A percentile compares a stretch with the other conserved stretches of the same genome.
phyloP scores from a whole-genome alignment of 768 basidiomycete species.

The Galerina marginata region DNA sequence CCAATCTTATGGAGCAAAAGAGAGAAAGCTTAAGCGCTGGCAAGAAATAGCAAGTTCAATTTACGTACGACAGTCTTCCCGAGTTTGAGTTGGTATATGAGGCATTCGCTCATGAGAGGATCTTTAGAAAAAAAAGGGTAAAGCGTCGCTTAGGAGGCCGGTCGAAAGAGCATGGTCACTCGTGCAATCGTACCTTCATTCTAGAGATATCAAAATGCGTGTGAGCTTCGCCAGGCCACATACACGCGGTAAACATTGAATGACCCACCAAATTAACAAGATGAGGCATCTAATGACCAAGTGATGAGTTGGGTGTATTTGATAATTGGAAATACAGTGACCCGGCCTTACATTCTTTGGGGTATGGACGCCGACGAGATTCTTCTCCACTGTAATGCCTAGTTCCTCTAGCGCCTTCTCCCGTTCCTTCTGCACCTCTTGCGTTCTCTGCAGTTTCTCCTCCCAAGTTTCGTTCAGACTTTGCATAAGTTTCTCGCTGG shows the following conservation, averaged over 20 bases:
- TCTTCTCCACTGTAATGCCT: constrained; percentile 97
- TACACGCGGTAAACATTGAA: constrained; percentile 20
- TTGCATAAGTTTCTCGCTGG: constrained; percentile 95
- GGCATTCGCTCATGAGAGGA: constrained; percentile 95
- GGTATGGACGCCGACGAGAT: constrained; percentile 94
- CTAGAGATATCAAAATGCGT: constrained; percentile 37
- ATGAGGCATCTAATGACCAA: constrained; percentile 78
- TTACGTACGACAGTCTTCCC: constrained; percentile 75
- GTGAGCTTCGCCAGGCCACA: constrained; percentile 23
- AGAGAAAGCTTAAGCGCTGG: constrained; percentile 3
- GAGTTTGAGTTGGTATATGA: constrained; percentile 90
- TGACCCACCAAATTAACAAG: constrained; percentile 86
- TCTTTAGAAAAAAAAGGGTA: constrained; percentile 48
- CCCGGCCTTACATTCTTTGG: constrained; percentile 84
- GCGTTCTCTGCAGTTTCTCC: constrained; percentile 88
- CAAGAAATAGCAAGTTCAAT: constrained; percentile 7
- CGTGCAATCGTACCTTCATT: constrained; percentile 65
- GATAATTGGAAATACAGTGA: constrained; percentile 3
- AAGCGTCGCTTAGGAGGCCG: constrained; percentile 2
- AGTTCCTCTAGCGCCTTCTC: constrained; percentile 98
- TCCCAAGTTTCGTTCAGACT: constrained; percentile 96
- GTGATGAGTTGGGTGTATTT: constrained; percentile 2
- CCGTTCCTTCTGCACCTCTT: constrained; percentile 94
- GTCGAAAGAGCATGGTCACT: constrained; percentile 10
- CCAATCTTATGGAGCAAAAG: constrained; percentile 63